These are phyloP conservation scores for Tricharina praecox DNA, from an alignment of 495 filamentous ascomycete species.

Conservation along the genomic window DNA sequence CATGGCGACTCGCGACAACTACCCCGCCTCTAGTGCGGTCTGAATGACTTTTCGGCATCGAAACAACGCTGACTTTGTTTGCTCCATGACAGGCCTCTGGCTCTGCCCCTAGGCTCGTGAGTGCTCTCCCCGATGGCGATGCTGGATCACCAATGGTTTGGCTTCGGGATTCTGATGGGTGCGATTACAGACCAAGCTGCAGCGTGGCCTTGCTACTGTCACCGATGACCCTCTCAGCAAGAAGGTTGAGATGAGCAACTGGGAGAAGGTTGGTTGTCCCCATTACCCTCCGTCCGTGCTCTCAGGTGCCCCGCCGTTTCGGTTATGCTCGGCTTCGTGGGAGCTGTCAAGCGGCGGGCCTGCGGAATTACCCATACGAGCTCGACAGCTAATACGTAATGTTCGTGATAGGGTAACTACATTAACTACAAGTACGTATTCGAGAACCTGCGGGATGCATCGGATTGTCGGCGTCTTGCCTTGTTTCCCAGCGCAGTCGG, in stretches of 20 bases:
- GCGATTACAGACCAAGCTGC: constrained; percentile 31
- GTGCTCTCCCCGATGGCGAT: constrained; percentile 6
- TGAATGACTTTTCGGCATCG: neutral
- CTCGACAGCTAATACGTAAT: no score
- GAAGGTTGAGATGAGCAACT: constrained; percentile 70
- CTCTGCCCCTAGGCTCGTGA: constrained; percentile 18
- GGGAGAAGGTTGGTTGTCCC: constrained; percentile 42
- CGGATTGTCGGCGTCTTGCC: no score
- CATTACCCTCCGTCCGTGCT: neutral
- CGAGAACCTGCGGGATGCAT: no score
- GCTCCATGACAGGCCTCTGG: constrained; percentile 9
- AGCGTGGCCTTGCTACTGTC: constrained; percentile 45
- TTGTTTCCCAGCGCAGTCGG: no score
- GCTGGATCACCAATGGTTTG: neutral
- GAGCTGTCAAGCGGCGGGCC: no score
- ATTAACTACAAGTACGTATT: constrained; percentile 58
- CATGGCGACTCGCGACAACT: no score
- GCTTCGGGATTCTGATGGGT: constrained; percentile 1
- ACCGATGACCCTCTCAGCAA: constrained; percentile 46
- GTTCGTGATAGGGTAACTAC: constrained; percentile 48
- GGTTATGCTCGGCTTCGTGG: constrained; percentile 7
- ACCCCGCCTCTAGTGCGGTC: constrained; percentile 2
- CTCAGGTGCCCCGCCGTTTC: neutral
- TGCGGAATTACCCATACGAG: no score
- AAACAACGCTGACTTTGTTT: constrained; percentile 1